Base-by-base conservation (phyloP, 1,139 yeast genomes). In the Diutina rugosa region DNA sequence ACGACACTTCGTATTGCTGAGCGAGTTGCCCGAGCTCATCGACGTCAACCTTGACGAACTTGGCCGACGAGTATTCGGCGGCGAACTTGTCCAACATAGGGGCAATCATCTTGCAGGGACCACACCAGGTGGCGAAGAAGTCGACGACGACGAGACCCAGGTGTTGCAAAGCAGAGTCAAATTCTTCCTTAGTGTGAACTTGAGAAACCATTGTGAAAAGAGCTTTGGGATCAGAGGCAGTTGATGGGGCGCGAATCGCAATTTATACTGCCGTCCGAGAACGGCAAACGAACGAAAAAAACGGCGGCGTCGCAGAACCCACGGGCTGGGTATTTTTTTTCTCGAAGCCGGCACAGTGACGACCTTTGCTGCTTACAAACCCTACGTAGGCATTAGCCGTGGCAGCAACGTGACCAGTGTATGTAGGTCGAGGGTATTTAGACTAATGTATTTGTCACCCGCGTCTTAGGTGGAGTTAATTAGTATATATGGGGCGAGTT, bases 81-180 rank as follows among this genome's bases (percentile, higher is more conserved):
- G 77, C 62, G 61, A 87, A 79, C 69, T 86, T 83, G 61, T 86
- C 89, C 63, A 89, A 72, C 62, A 83, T 70, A 59, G 97, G 97
- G 44, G 91, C 81, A 70, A 90, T 84, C 66, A 87, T 87, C 70
- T 86, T 87, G 74, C 97, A 90, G 51, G 97, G 97, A 57, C 93
- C 96, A 73, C 97, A 90, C 97, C 97, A 90, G 56, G 86, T 81
- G 56, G 96, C 97, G 66, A 80, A 85, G 70, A 88, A 90, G 70
- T 90, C 96, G 60, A 89, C 86, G 46, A 88, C 95, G 62, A 88
- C 82, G 69, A 85, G 72, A 59, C 85, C 80, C 61, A 75, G 72
- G 67, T 76, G 69, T 57, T 72, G 63, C 64, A 86, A 76, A 61
- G 83, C 85, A 58, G 76, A 72, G 56, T 79, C 72, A 77, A 87